Conservation (phyloP, 805 yeast species). For the Pichia membranifaciens region DNA sequence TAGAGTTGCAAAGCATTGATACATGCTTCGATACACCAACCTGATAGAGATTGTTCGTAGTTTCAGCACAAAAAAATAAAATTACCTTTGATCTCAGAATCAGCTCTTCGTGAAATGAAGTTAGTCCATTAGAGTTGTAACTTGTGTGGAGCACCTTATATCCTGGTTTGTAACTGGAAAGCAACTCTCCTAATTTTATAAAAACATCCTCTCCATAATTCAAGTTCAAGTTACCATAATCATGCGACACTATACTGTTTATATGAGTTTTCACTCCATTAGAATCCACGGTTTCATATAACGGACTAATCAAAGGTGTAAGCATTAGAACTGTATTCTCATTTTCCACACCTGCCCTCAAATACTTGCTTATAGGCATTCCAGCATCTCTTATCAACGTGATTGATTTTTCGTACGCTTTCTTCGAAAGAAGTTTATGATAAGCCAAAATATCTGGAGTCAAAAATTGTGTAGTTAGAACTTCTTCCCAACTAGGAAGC, state of each 20-base stretch:
- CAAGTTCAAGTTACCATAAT: not conserved
- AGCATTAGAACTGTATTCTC: conserved; percentile 26
- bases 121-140: conserved; percentile 53
- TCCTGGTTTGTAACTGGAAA: conserved; percentile 35
- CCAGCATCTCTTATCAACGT: conserved; percentile 51
- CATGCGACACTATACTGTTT: not conserved
- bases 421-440: conserved; percentile 39
- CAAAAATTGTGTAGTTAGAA: conserved; percentile 30
- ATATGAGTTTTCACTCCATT: conserved; percentile 11
- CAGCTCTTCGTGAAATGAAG: conserved; percentile 48
- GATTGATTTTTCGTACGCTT: conserved; percentile 46
- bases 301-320: conserved; percentile 33
- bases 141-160: conserved; percentile 53
- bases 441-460: conserved; percentile 31
- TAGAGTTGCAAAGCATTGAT: conserved; percentile 44
- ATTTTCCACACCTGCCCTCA: conserved; percentile 23
- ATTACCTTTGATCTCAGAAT: conserved; percentile 48
- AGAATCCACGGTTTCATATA: conserved; percentile 18
- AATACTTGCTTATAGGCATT: conserved; percentile 42
- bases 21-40: conserved; percentile 57
- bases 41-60: conserved; percentile 55
- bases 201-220: conserved; percentile 46
- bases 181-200: conserved; percentile 43
- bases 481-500: conserved; percentile 40
- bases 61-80: conserved; percentile 51